Evolutionary conservation across 2,329 filamentous ascomycete genomes (phyloP).

Genomic region (Clarireedia hainanense): DNA sequence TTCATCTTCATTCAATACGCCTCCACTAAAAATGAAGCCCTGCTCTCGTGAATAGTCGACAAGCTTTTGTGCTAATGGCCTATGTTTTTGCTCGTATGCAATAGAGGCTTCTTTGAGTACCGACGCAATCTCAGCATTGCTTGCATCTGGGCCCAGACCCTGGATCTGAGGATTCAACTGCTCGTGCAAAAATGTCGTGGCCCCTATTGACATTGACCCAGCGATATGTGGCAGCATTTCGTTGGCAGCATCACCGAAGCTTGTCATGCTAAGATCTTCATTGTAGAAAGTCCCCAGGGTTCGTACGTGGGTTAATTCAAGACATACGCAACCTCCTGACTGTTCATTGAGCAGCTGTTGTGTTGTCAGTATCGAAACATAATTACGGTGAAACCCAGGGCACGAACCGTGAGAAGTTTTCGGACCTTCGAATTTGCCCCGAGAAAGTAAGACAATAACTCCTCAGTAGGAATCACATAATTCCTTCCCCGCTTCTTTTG

Average conservation of each 20-base stretch:
- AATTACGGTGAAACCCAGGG: not conserved
- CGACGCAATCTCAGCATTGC: conserved; percentile 8
- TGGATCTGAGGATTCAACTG: conserved; percentile 9
- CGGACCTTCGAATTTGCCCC: conserved; percentile 6
- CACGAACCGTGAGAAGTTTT: conserved; percentile 7
- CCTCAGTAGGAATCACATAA: conserved; percentile 8
- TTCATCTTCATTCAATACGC: conserved; percentile 6
- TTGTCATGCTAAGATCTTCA: conserved; percentile 8
- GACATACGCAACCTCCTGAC: conserved; percentile 7
- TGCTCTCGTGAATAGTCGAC: conserved; percentile 12
- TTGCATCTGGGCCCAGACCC: conserved; percentile 5
- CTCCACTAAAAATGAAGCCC: conserved; percentile 9
- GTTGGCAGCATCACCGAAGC: conserved; percentile 12
- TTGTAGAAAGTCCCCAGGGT: conserved; percentile 8
- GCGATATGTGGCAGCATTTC: conserved; percentile 13
- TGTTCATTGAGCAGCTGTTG: conserved; percentile 4
- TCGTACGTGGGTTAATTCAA: conserved; percentile 6
- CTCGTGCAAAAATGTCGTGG: conserved; percentile 10
- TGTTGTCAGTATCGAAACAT: not conserved
- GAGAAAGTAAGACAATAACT: conserved; percentile 10
- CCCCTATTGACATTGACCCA: conserved; percentile 12
- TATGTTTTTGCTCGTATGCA: conserved; percentile 9
- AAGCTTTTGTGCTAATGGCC: conserved; percentile 9
- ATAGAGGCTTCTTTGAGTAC: conserved; percentile 3
- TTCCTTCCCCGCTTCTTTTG: conserved; percentile 10